Conservation (phyloP, 352 stramenopile genomes). For the Discostella stelligera region DNA sequence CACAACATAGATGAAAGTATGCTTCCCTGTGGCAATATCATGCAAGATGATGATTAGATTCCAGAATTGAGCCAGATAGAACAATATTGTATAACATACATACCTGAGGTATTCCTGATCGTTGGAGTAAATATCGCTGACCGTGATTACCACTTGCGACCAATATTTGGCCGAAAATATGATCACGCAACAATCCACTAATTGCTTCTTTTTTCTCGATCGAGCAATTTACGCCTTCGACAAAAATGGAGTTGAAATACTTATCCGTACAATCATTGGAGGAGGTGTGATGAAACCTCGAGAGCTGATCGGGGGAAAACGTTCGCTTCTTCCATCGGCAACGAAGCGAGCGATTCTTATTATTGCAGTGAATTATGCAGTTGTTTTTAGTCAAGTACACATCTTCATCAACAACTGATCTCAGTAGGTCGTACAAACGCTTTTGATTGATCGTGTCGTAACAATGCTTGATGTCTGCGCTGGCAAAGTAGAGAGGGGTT, state of each 20-base stretch:
- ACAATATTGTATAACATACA: no score
- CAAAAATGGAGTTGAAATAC: slow-evolving; percentile 55
- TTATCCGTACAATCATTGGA: slow-evolving; percentile 17
- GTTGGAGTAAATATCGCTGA: slow-evolving; percentile 62
- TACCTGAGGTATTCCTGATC: slow-evolving; percentile 65
- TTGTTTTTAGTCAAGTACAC: slow-evolving; percentile 73
- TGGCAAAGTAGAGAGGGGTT: slow-evolving; percentile 67
- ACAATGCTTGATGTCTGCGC: slow-evolving; percentile 77
- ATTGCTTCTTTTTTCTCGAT: slow-evolving; percentile 55
- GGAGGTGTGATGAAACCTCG: not conserved
- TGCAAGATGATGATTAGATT: not conserved
- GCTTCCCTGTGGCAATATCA: slow-evolving; percentile 54
- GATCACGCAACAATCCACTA: slow-evolving; percentile 59
- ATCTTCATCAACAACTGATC: slow-evolving; percentile 53
- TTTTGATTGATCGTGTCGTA: slow-evolving; percentile 82
- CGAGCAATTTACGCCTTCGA: slow-evolving; percentile 52
- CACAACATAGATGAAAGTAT: slow-evolving; percentile 77
- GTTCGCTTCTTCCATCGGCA: slow-evolving; percentile 43
- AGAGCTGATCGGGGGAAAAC: slow-evolving; percentile 26
- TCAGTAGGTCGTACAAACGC: slow-evolving; percentile 60
- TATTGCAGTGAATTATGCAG: slow-evolving; percentile 53
- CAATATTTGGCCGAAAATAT: slow-evolving; percentile 70
- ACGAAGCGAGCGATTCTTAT: slow-evolving; percentile 22
- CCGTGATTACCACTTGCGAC: slow-evolving; percentile 52
- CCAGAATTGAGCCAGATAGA: not conserved